Conservation (phyloP, 176 grass and related monocot species). For the Olyra latifolia region DNA sequence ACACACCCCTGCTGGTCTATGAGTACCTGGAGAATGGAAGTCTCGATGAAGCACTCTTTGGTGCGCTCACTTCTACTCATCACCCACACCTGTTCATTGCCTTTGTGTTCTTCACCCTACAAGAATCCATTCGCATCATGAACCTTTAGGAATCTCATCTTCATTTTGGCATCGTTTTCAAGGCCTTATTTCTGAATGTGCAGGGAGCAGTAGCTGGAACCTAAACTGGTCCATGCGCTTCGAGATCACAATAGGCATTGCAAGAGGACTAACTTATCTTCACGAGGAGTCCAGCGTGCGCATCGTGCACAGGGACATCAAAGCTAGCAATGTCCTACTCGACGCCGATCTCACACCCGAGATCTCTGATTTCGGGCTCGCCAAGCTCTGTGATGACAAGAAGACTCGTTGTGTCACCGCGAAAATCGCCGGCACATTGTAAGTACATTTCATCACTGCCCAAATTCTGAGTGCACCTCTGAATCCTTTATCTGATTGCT, state of each 20-base stretch:
- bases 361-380: constrained; percentile 83
- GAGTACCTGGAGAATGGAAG: constrained; percentile 85
- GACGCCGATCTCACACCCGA: constrained; percentile 71
- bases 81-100: no score
- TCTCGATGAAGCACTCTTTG: constrained; percentile 78
- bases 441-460: constrained; percentile 32
- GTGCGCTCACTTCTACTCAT: constrained; percentile 22
- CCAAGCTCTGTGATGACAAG: constrained; percentile 80
- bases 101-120: no score
- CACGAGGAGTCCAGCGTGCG: constrained; percentile 77
- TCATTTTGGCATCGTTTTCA: no score
- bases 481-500: not conserved
- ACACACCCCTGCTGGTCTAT: constrained; percentile 75
- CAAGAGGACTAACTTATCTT: constrained; percentile 70
- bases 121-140: no score
- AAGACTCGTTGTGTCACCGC: constrained; percentile 82
- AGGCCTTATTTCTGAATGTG: not conserved
- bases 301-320: constrained; percentile 84
- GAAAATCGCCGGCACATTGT: constrained; percentile 84
- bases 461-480: no score
- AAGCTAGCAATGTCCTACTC: constrained; percentile 78
- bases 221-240: constrained; percentile 68
- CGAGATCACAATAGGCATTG: constrained; percentile 71
- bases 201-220: constrained; percentile 44
- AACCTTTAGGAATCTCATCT: no score